Evolutionary conservation across 208 protist species (phyloP).

Genomic region (Naegleria lovaniensis): DNA sequence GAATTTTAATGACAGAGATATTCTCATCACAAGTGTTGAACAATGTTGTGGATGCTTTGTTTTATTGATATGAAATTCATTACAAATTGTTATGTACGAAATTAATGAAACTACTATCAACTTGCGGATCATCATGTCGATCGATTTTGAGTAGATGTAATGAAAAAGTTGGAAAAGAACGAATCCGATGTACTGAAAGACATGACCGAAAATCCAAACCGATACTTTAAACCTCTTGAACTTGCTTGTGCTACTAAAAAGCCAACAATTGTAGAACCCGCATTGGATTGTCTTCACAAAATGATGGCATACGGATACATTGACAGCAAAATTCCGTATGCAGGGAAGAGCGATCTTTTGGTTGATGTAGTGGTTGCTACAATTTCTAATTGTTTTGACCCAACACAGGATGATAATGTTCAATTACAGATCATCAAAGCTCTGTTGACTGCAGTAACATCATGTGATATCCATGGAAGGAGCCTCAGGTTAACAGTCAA

Average conservation of each 20-base stretch:
- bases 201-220: constrained; percentile 14
- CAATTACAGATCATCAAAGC: constrained; percentile 12
- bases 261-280: neutral
- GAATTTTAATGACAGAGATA: too few species aligned
- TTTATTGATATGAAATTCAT: neutral
- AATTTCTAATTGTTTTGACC: constrained; percentile 7
- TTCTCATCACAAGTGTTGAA: too few species aligned
- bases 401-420: neutral
- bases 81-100: neutral
- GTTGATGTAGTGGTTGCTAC: neutral
- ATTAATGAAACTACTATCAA: neutral
- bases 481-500: neutral
- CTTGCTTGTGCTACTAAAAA: constrained; percentile 8
- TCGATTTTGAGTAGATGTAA: neutral
- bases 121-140: too few species aligned
- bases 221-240: constrained; percentile 12
- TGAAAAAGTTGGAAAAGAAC: constrained; percentile 9
- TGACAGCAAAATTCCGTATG: neutral
- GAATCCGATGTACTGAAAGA: neutral
- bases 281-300: constrained; percentile 26
- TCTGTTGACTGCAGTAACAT: constrained; percentile 11
- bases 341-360: neutral
- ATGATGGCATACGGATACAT: constrained; percentile 24
- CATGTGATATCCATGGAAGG: neutral
- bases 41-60: neutral